Evolutionary conservation across 202 grass and related monocot species (phyloP).

Genomic region (Musa balbisiana): DNA sequence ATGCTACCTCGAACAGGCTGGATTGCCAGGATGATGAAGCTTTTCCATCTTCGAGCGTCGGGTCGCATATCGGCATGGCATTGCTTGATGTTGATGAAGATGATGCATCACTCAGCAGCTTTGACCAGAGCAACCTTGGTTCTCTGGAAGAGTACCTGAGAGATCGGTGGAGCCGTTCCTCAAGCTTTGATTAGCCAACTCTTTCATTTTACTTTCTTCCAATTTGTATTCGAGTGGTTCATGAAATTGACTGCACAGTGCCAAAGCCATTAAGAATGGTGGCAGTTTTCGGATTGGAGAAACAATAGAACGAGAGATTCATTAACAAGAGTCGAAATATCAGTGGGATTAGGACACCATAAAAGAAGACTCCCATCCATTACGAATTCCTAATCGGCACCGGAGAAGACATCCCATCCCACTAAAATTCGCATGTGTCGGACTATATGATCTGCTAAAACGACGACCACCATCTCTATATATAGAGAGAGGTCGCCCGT

Average conservation of each 20-base stretch:
- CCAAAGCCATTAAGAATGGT: neutral
- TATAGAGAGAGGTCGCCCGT: no score
- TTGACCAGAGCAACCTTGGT: neutral
- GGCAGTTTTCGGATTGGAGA: neutral
- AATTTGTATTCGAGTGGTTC: neutral
- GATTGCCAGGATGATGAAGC: slow-evolving; percentile 14
- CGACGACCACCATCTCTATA: no score
- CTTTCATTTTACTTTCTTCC: neutral
- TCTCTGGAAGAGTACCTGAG: slow-evolving; percentile 4
- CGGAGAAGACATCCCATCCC: no score
- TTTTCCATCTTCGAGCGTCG: slow-evolving; percentile 2
- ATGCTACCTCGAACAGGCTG: neutral
- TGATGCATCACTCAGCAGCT: slow-evolving; percentile 8
- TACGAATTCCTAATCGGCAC: no score
- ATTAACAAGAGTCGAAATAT: neutral
- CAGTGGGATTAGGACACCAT: no score
- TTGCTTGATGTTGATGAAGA: slow-evolving; percentile 8
- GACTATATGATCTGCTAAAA: no score
- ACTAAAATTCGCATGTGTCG: no score
- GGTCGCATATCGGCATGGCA: slow-evolving; percentile 2
- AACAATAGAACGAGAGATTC: neutral
- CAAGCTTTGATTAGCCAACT: neutral
- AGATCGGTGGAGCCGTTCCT: neutral
- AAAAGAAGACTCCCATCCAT: no score
- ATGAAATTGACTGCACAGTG: neutral